These are phyloP conservation scores for Cardamine occulta DNA, from an alignment of 345 rosid species.

Conservation along the genomic window DNA sequence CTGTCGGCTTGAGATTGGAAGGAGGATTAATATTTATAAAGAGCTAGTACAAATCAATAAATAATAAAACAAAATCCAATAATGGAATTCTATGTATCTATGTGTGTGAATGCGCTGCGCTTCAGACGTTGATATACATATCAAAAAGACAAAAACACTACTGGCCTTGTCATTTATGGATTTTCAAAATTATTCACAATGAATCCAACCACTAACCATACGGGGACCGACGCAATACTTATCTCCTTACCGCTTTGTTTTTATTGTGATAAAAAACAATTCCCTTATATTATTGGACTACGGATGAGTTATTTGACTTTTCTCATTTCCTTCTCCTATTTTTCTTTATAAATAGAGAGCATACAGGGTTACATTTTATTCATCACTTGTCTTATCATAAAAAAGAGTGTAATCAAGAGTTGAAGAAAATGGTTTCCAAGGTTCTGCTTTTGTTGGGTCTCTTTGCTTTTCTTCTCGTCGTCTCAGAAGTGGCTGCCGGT, in stretches of 20 bases:
- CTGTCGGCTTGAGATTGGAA: background rate
- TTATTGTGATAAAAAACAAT: background rate
- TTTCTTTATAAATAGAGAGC: constrained; percentile 20
- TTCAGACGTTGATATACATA: background rate
- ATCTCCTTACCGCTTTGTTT: background rate
- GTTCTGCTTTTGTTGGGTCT: constrained; percentile 38
- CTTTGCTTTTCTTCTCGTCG: constrained; percentile 33
- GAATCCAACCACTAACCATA: constrained; percentile 33
- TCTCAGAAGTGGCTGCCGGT: constrained; percentile 34
- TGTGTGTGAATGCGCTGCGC: constrained; percentile 6
- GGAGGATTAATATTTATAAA: background rate
- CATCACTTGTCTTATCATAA: constrained; percentile 22
- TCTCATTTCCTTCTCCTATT: constrained; percentile 8
- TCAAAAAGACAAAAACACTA: constrained; percentile 22
- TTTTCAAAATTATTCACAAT: constrained; percentile 21
- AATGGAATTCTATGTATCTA: background rate
- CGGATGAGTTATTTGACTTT: constrained; percentile 16
- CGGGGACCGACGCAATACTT: constrained; percentile 18
- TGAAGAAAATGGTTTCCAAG: constrained; percentile 37
- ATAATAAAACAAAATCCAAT: constrained; percentile 5
- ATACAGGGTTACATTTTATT: background rate
- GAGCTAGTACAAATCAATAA: background rate
- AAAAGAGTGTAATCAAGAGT: background rate
- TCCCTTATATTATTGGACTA: background rate
- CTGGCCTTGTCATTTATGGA: constrained; percentile 36